phyloP scores from a whole-genome alignment of 345 rosid species.

The Balakata baccata region DNA sequence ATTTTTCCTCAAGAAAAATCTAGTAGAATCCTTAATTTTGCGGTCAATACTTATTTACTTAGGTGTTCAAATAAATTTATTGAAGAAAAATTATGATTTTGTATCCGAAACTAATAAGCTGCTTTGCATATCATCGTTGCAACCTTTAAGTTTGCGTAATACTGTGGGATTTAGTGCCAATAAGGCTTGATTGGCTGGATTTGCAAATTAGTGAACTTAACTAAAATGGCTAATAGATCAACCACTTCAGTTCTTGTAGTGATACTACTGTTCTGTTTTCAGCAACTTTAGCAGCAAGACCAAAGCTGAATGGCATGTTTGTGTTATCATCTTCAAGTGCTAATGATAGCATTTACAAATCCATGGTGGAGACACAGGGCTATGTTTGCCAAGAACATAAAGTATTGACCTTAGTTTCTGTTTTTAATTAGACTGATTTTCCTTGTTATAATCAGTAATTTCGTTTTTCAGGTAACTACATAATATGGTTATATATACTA shows the following conservation, averaged over 20 bases:
- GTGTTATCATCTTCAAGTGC: neutral
- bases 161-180: too few relatives aligned
- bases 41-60: too few relatives aligned
- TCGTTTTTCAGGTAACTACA: slow-evolving; percentile 42
- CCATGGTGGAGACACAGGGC: slow-evolving; percentile 30
- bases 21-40: neutral
- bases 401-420: neutral
- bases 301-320: neutral
- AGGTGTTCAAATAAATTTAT: too few relatives aligned
- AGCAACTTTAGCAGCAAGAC: slow-evolving; percentile 22
- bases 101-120: too few relatives aligned
- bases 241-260: neutral
- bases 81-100: too few relatives aligned
- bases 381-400: slow-evolving; percentile 40
- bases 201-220: neutral
- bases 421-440: neutral
- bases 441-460: neutral
- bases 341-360: slow-evolving; percentile 25
- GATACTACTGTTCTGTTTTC: neutral
- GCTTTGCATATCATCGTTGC: too few relatives aligned
- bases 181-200: neutral
- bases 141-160: too few relatives aligned
- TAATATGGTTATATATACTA: slow-evolving; percentile 49
- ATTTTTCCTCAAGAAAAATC: neutral
- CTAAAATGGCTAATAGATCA: slow-evolving; percentile 5